phyloP scores from a whole-genome alignment of 2,329 filamentous ascomycete species.

The Chaetoscypha palmicola region DNA sequence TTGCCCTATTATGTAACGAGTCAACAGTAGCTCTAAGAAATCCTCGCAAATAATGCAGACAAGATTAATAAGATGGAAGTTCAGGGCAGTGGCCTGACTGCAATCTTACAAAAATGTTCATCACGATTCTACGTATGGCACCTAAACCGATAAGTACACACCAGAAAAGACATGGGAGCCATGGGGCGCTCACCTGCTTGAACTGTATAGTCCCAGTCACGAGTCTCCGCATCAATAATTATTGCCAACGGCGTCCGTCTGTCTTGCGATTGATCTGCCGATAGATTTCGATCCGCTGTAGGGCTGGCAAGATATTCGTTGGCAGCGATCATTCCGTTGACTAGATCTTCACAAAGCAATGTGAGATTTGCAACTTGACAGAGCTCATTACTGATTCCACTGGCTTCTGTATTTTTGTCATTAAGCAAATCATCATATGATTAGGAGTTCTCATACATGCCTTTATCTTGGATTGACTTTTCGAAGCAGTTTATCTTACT shows the following conservation, averaged over 20 bases:
- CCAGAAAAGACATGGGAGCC: neutral
- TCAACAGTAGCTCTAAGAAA: too few species aligned
- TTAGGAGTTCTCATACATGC: neutral
- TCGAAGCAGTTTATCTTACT: constrained; percentile 15
- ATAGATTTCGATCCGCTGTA: constrained; percentile 1
- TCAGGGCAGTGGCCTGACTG: neutral
- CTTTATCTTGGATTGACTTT: neutral
- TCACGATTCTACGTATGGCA: constrained; percentile 42
- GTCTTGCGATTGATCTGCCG: neutral
- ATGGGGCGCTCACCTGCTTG: constrained; percentile 40
- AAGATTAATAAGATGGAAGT: neutral
- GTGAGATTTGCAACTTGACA: constrained; percentile 25
- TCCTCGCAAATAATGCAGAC: too few species aligned
- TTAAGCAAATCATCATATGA: neutral
- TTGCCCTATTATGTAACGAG: constrained; percentile 35
- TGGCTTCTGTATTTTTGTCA: neutral
- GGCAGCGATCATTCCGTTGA: constrained; percentile 28
- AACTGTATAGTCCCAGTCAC: constrained; percentile 46
- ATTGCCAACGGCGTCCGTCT: constrained; percentile 41
- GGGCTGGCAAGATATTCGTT: constrained; percentile 12
- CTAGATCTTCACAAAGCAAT: constrained; percentile 26
- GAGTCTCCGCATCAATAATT: constrained; percentile 31
- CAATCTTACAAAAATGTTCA: constrained; percentile 46
- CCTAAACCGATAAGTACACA: constrained; percentile 21
- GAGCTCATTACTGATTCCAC: constrained; percentile 24